Conservation (phyloP, 2,329 filamentous ascomycete genomes). For the Beauveria sp. region DNA sequence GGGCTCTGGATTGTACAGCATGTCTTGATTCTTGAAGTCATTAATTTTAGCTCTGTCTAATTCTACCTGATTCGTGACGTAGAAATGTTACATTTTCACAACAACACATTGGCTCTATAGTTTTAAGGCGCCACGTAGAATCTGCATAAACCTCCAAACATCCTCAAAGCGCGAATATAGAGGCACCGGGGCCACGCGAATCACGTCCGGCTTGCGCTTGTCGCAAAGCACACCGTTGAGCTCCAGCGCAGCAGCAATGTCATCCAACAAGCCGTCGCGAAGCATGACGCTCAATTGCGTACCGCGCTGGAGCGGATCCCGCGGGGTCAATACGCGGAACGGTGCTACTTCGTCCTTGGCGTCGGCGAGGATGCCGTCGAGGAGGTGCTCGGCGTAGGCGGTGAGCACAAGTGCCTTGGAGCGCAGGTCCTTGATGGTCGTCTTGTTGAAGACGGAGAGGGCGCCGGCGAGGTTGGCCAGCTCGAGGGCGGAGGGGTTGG, state of each 20-base stretch:
- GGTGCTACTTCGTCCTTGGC: constrained; percentile 22
- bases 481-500: constrained; percentile 73
- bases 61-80: background rate
- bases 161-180: constrained; percentile 78
- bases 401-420: constrained; percentile 67
- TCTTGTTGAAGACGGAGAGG: constrained; percentile 65
- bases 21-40: background rate
- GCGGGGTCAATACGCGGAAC: constrained; percentile 62
- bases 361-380: constrained; percentile 38
- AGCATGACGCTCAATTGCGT: constrained; percentile 73
- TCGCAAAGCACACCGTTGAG: constrained; percentile 68
- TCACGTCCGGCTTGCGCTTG: constrained; percentile 77
- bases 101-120: constrained; percentile 11
- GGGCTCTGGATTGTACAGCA: background rate
- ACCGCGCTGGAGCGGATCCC: constrained; percentile 59
- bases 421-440: constrained; percentile 60
- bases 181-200: constrained; percentile 75
- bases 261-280: constrained; percentile 60
- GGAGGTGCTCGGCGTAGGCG: constrained; percentile 64
- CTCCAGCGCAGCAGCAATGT: constrained; percentile 55
- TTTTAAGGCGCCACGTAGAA: constrained; percentile 27
- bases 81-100: background rate
- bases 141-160: constrained; percentile 45
- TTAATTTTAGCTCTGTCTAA: background rate
- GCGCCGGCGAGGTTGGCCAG: constrained; percentile 67